Percentiles rank a stretch among this genome's conserved stretches.
phyloP scores from a whole-genome alignment of 192 early-diverging fungal species.

The Phlyctochytrium arcticum region DNA sequence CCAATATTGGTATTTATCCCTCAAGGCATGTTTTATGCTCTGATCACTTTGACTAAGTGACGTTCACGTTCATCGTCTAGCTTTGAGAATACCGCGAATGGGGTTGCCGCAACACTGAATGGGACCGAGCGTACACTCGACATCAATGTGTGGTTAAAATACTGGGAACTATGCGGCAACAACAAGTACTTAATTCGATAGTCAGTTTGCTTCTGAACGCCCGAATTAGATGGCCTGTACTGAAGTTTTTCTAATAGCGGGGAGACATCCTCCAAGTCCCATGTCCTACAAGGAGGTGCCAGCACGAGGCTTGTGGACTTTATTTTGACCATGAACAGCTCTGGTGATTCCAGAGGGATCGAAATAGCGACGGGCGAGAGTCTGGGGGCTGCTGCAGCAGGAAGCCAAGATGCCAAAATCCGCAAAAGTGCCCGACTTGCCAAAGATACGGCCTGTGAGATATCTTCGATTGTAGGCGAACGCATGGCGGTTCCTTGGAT shows the following conservation, averaged over 20 bases:
- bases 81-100: background rate
- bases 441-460: background rate
- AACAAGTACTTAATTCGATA: too few relatives aligned
- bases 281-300: background rate
- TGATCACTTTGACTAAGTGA: background rate
- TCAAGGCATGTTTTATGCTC: background rate
- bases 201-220: too few relatives aligned
- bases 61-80: background rate
- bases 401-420: background rate
- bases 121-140: background rate
- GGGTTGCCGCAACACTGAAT: background rate
- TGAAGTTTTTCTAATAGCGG: too few relatives aligned
- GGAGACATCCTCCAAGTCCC: background rate
- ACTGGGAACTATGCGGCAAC: background rate
- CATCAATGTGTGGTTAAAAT: background rate
- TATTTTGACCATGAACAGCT: background rate
- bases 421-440: background rate
- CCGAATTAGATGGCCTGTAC: too few relatives aligned
- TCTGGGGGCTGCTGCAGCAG: background rate
- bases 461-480: background rate
- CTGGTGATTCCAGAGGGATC: background rate
- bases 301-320: background rate
- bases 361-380: background rate
- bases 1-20: background rate
- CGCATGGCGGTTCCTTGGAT: background rate